Conservation (phyloP, 23 red algal species). For the Agarophyton chilense region DNA sequence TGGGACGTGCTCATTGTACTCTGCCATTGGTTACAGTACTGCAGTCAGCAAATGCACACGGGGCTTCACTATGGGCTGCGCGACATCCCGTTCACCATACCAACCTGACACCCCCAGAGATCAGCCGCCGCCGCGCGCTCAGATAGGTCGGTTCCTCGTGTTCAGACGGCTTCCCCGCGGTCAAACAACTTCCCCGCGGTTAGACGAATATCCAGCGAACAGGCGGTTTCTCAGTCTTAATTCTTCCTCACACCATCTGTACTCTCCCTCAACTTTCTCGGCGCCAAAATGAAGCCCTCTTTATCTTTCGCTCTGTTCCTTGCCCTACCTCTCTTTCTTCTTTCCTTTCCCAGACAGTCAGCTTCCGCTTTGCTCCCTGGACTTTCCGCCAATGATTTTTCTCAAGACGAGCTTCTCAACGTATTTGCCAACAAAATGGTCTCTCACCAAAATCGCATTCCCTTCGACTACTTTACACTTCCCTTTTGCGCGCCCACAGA, state of each 20-base stretch:
- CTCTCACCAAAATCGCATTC: constrained; percentile 64
- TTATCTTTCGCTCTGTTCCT: background rate
- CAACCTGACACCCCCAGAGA: constrained; percentile 26
- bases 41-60: too few species aligned
- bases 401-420: constrained; percentile 61
- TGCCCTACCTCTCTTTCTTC: background rate
- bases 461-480: constrained; percentile 93
- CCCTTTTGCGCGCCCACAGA: constrained; percentile 83
- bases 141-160: too few species aligned
- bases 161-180: too few species aligned
- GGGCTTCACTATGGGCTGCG: background rate
- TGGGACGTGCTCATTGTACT: constrained; percentile 9
- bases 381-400: constrained; percentile 86
- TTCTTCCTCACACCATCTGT: background rate
- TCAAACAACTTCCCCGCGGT: too few species aligned
- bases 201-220: too few species aligned
- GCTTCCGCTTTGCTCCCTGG: constrained; percentile 82
- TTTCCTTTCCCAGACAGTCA: background rate
- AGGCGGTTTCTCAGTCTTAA: too few species aligned
- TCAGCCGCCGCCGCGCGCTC: background rate
- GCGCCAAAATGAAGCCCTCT: background rate
- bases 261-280: background rate
- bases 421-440: constrained; percentile 87
- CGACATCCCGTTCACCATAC: background rate
- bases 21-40: too few species aligned